Conservation (phyloP, 2,329 filamentous ascomycete genomes). For the Diaporthe sp. region DNA sequence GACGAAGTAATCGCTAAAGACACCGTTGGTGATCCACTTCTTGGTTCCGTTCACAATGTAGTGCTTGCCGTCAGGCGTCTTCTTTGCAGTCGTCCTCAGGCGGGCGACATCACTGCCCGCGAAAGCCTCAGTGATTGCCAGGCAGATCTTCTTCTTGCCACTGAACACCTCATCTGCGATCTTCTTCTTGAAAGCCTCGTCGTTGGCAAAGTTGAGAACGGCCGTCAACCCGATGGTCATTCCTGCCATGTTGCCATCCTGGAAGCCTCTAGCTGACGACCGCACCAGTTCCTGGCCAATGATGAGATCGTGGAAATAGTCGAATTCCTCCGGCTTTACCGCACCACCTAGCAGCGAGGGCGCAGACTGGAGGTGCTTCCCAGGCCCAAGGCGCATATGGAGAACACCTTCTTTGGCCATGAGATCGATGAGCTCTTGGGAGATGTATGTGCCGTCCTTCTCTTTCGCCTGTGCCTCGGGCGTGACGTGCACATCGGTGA, state of each 20-base stretch:
- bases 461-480: constrained; percentile 83
- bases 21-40: constrained; percentile 90
- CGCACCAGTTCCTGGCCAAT: constrained; percentile 80
- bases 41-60: constrained; percentile 82
- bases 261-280: constrained; percentile 82
- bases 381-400: constrained; percentile 87
- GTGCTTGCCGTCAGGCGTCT: constrained; percentile 81
- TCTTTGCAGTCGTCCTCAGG: constrained; percentile 82
- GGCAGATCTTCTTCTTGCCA: constrained; percentile 88
- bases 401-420: constrained; percentile 83
- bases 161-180: constrained; percentile 81
- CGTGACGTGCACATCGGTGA: constrained; percentile 78
- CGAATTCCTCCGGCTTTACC: constrained; percentile 84
- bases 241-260: constrained; percentile 89
- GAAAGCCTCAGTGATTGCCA: constrained; percentile 91
- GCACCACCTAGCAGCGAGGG: constrained; percentile 78
- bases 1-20: constrained; percentile 87
- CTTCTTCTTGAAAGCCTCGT: constrained; percentile 75
- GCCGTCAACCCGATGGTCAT: constrained; percentile 88
- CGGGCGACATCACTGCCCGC: constrained; percentile 87
- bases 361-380: constrained; percentile 77
- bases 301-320: constrained; percentile 89
- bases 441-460: constrained; percentile 81
- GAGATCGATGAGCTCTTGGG: constrained; percentile 79
- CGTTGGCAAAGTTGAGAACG: constrained; percentile 81